phyloP scores from a whole-genome alignment of 108 stramenopile species.

The Nannochloropsis gaditana region DNA sequence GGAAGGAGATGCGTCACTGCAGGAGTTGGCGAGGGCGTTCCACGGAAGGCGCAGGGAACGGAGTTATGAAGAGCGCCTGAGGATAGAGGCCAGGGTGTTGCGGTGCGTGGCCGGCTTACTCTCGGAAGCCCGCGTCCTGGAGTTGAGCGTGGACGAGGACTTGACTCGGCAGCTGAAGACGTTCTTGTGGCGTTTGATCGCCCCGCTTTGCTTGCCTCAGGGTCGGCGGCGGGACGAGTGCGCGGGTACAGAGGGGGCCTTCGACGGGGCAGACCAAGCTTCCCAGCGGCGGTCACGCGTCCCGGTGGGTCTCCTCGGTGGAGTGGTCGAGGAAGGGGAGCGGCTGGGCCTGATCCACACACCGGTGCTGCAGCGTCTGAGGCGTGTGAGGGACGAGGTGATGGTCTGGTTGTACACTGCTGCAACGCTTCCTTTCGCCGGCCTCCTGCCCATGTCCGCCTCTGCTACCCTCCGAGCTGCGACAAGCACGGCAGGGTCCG shows the following conservation, averaged over 20 bases:
- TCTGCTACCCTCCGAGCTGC: too few relatives aligned
- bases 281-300: neutral
- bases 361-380: neutral
- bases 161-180: neutral
- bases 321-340: neutral
- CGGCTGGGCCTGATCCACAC: neutral
- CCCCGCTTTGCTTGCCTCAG: neutral
- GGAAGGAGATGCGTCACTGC: neutral
- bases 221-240: neutral
- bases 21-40: neutral
- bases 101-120: neutral
- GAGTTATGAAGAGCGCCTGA: neutral
- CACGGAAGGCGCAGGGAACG: neutral
- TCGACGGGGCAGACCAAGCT: neutral
- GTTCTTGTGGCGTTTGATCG: neutral
- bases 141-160: neutral
- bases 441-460: too few relatives aligned
- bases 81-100: neutral
- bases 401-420: neutral
- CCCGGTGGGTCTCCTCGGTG: neutral
- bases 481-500: too few relatives aligned
- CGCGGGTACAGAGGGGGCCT: neutral
- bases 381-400: neutral
- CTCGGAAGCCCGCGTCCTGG: neutral
- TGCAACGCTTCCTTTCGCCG: neutral